Percentiles rank a stretch among this genome's conserved stretches.
Conservation (phyloP, 2,329 filamentous ascomycete species). For the Paecilomyces formosus region DNA sequence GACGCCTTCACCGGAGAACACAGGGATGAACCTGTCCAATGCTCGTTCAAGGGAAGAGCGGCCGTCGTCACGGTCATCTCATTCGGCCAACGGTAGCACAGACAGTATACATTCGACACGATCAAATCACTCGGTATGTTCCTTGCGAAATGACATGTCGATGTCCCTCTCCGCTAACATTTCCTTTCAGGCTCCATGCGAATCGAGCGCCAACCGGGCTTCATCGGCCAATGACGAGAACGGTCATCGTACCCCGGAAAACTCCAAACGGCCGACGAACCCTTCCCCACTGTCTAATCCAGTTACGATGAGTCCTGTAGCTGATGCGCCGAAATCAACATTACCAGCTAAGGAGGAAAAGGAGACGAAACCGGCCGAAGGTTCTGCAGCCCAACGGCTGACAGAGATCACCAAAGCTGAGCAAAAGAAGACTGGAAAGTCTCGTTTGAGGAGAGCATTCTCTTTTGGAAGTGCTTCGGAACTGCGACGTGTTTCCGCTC, state of each 20-base stretch:
- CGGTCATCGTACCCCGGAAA: constrained; percentile 52
- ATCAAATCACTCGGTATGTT: constrained; percentile 34
- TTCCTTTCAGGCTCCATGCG: background rate
- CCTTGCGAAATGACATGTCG: background rate
- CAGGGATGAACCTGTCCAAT: constrained; percentile 25
- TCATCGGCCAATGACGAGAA: constrained; percentile 3
- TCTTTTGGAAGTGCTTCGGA: constrained; percentile 96
- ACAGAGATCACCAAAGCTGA: constrained; percentile 82
- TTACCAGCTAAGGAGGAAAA: constrained; percentile 27
- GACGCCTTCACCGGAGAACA: constrained; percentile 24
- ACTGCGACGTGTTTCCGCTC: constrained; percentile 65
- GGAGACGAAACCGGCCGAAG: constrained; percentile 36
- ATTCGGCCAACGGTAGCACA: constrained; percentile 46
- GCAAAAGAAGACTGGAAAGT: constrained; percentile 71
- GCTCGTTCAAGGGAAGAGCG: constrained; percentile 23
- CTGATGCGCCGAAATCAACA: constrained; percentile 27
- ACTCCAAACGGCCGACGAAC: constrained; percentile 56
- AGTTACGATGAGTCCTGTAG: constrained; percentile 53
- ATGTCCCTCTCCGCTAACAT: background rate
- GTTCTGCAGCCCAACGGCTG: constrained; percentile 75
- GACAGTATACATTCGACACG: constrained; percentile 51
- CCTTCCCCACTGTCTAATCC: constrained; percentile 71
- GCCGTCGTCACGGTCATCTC: constrained; percentile 26
- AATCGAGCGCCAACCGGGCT: background rate
- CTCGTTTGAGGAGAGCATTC: constrained; percentile 78